These are phyloP conservation scores for Thozetella sp. DNA, from an alignment of 495 filamentous ascomycete species.

Conservation along the genomic window DNA sequence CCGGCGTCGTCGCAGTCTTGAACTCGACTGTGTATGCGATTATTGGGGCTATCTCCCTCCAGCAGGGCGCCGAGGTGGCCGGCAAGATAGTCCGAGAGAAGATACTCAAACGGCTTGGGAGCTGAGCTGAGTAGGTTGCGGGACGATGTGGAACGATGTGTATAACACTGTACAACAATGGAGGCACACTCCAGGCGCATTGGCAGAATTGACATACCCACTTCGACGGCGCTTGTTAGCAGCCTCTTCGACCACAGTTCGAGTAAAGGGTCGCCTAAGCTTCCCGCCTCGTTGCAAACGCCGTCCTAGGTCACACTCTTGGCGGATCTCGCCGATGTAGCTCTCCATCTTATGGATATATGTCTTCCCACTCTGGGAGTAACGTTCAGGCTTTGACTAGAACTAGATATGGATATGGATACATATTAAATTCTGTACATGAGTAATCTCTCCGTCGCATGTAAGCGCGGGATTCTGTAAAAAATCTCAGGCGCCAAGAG, in stretches of 20 bases:
- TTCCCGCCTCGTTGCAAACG: too few species aligned
- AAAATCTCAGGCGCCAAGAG: slow-evolving; percentile 5
- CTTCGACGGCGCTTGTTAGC: not conserved
- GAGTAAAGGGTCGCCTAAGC: too few species aligned
- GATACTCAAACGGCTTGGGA: slow-evolving; percentile 57
- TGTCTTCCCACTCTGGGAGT: too few species aligned
- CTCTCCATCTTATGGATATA: too few species aligned
- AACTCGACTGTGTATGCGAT: slow-evolving; percentile 81
- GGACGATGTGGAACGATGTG: slow-evolving; percentile 13
- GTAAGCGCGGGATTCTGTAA: too few species aligned
- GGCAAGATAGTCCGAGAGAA: slow-evolving; percentile 73
- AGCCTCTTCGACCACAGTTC: not conserved
- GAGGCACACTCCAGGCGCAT: not conserved
- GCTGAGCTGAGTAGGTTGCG: slow-evolving; percentile 5
- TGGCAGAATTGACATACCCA: slow-evolving; percentile 9
- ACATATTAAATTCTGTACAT: too few species aligned
- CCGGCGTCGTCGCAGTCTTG: slow-evolving; percentile 72
- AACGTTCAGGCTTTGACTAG: too few species aligned
- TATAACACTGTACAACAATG: slow-evolving; percentile 29
- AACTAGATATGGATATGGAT: too few species aligned
- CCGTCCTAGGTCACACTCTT: too few species aligned
- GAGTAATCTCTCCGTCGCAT: too few species aligned
- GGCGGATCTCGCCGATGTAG: too few species aligned
- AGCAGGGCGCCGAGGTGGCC: slow-evolving; percentile 80
- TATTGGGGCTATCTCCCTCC: slow-evolving; percentile 82